phyloP scores from a whole-genome alignment of 352 stramenopile genomes.

The Pythium insidiosum region DNA sequence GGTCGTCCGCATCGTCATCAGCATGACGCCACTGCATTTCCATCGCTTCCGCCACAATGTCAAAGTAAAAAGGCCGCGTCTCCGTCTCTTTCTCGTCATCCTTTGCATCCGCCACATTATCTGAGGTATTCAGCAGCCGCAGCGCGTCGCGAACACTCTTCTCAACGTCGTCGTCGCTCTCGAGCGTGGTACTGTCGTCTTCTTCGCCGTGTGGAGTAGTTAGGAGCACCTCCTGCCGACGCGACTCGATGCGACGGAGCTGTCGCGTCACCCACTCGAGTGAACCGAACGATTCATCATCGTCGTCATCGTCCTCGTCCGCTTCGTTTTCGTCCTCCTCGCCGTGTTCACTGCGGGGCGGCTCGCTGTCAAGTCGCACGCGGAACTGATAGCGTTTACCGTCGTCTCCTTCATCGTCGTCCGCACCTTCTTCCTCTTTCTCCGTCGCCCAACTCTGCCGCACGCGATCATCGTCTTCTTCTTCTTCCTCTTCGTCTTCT shows the following conservation, averaged over 20 bases:
- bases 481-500: constrained; percentile 16
- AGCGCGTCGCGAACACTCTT: constrained; percentile 39
- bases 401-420: not conserved
- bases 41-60: constrained; percentile 45
- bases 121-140: constrained; percentile 29
- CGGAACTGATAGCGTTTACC: not conserved
- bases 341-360: not conserved
- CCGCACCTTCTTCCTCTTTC: constrained; percentile 16
- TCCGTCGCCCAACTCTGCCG: constrained; percentile 19
- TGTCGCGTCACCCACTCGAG: constrained; percentile 19
- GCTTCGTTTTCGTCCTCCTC: not conserved
- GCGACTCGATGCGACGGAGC: constrained; percentile 10
- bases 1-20: not conserved
- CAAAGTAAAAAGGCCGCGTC: constrained; percentile 20
- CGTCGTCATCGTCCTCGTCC: constrained; percentile 6
- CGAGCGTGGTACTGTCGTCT: not conserved
- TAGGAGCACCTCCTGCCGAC: not conserved
- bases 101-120: constrained; percentile 9
- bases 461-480: constrained; percentile 17
- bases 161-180: constrained; percentile 23
- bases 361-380: not conserved
- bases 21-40: constrained; percentile 4
- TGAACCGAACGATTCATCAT: constrained; percentile 17
- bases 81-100: constrained; percentile 7
- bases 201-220: constrained; percentile 8